These are phyloP conservation scores for Dryas alaskensis DNA, from an alignment of 306 rosid species.

Conservation along the genomic window DNA sequence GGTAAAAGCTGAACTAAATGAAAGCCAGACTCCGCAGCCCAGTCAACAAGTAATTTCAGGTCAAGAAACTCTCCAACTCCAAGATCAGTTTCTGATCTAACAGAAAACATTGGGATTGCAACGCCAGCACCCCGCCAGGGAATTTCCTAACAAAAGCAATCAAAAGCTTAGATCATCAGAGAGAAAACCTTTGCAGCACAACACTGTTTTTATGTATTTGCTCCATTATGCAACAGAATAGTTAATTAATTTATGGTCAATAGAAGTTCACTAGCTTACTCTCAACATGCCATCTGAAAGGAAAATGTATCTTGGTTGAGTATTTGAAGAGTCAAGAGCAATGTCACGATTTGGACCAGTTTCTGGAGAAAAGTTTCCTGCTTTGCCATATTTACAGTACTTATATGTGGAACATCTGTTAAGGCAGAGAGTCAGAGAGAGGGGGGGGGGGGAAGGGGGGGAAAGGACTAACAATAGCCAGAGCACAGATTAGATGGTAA, in stretches of 20 bases:
- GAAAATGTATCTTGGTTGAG: constrained; percentile 54
- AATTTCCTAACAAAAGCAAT: constrained; percentile 51
- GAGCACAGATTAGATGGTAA: constrained; percentile 21
- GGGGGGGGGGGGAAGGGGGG: not conserved
- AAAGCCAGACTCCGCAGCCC: constrained; percentile 91
- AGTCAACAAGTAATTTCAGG: constrained; percentile 83
- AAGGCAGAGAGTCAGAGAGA: constrained; percentile 46
- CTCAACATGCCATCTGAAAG: constrained; percentile 90
- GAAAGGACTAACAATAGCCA: not conserved
- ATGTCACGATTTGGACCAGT: constrained; percentile 70
- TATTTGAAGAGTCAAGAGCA: constrained; percentile 43
- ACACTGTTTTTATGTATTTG: not conserved
- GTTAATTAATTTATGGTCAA: constrained; percentile 7
- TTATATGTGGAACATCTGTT: constrained; percentile 61
- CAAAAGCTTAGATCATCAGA: constrained; percentile 10
- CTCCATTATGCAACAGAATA: constrained; percentile 12
- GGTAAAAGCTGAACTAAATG: constrained; percentile 96
- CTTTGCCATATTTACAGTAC: constrained; percentile 66
- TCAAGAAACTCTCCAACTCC: constrained; percentile 99
- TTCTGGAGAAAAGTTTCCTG: constrained; percentile 63
- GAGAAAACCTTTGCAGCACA: not conserved
- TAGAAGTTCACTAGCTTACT: constrained; percentile 37
- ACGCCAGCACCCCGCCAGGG: constrained; percentile 98
- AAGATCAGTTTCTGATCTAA: constrained; percentile 82
- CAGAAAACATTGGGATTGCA: constrained; percentile 90